phyloP scores from a whole-genome alignment of 768 basidiomycete species.

The Ephemerocybe angulata region DNA sequence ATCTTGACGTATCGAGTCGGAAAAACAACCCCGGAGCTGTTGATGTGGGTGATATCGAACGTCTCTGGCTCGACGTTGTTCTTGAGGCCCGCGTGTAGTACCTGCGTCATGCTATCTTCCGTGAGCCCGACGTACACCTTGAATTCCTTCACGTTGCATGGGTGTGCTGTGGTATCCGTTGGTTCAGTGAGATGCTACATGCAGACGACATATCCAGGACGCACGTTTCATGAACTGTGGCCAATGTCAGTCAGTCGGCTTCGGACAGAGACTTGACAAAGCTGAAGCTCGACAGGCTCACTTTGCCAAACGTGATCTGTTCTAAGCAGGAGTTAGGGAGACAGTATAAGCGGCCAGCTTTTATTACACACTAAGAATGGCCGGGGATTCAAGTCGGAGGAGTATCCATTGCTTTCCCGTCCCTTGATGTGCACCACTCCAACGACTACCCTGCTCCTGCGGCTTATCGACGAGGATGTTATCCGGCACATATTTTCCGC shows the following conservation, averaged over 20 bases:
- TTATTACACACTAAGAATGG: conserved; percentile 61
- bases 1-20: conserved; percentile 73
- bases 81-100: conserved; percentile 58
- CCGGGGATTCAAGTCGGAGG: conserved; percentile 54
- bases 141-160: conserved; percentile 85
- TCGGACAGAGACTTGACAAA: conserved; percentile 2
- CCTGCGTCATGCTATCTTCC: conserved; percentile 65
- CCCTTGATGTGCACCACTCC: conserved; percentile 66
- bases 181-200: conserved; percentile 1
- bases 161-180: conserved; percentile 53
- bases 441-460: conserved; percentile 62
- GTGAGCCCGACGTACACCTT: conserved; percentile 63
- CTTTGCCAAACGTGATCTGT: conserved; percentile 80
- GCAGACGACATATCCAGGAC: conserved; percentile 3
- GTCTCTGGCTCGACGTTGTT: conserved; percentile 65
- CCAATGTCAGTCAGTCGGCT: conserved; percentile 10
- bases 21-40: conserved; percentile 52
- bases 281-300: conserved; percentile 30
- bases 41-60: conserved; percentile 55
- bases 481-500: conserved; percentile 63
- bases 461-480: conserved; percentile 67
- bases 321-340: conserved; percentile 33
- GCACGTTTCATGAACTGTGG: conserved; percentile 43
- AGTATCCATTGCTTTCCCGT: conserved; percentile 68
- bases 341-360: not conserved